Evolutionary conservation across 495 filamentous ascomycete genomes (phyloP), one percentile per base, ranked within the genome.

Genomic region (Sporormia fimetaria): DNA sequence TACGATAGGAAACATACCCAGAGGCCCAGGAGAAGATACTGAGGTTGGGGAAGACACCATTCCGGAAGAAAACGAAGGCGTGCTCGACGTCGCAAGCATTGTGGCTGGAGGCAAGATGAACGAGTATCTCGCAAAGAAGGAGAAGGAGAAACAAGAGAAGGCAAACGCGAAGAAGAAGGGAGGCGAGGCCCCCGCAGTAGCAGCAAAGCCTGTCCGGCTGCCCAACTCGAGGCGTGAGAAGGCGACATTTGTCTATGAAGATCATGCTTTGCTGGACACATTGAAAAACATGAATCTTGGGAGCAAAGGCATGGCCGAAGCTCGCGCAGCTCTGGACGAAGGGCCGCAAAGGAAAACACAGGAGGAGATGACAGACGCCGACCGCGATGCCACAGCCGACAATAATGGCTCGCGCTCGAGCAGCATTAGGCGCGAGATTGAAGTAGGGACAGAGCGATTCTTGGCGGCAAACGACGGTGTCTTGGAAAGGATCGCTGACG

Each of bases 61-160:
- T 21, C 63, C 61, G 4, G 62, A 66, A 3, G 76, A 78, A 17
- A 70, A 77, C 7, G 90, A 98, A 37, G 90, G 90, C 2, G 83
- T 90, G 3, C 65, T 96, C 10, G 87, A 98, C 56, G 86, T 98
- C 21, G 90, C 90, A 15, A 88, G 78, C 43, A 93, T 98, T 49
- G 87, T 98, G 15, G 74, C 76, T 0, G 86, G 81, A 43, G 92
- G 90, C 24, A 84, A 95, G 63, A 88, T 87, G 28, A 79, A 75
- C 38, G 92, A 96, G 52, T 94, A 85, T 50, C 67, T 98, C 8
- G 87, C 85, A 4, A 83, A 81, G 55, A 81, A 85, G 54, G 92
- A 96, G 51, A 86, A 81, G 60, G 85, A 93, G 55, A 95, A 93
- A 65, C 73, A 71, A n/a, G 81, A 76, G 38, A 78, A 70, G 63